Conservation (phyloP, 2,329 filamentous ascomycete species). For the Penicillium psychrosexuale region DNA sequence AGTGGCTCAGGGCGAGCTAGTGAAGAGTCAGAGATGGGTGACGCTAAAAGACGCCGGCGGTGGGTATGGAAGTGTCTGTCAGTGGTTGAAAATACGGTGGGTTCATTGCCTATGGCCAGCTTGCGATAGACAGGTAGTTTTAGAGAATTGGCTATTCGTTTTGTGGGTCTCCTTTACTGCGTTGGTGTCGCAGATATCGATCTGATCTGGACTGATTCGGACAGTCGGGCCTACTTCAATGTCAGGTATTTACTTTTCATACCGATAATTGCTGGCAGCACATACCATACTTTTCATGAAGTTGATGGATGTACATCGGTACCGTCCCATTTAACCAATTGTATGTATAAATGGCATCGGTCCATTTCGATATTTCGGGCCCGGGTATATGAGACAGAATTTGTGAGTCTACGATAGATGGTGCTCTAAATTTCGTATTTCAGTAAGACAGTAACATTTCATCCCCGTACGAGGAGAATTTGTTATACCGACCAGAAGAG, state of each 20-base stretch:
- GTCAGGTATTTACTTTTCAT: background rate
- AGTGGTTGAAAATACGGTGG: conserved; percentile 43
- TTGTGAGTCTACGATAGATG: conserved; percentile 11
- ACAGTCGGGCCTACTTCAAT: conserved; percentile 31
- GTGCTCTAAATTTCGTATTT: conserved; percentile 1
- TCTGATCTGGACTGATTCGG: conserved; percentile 25
- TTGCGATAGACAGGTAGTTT: conserved; percentile 34
- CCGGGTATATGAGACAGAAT: conserved; percentile 22
- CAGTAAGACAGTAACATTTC: background rate
- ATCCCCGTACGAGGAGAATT: background rate
- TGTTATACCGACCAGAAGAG: background rate
- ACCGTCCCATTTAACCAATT: conserved; percentile 22
- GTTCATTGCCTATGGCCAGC: conserved; percentile 14
- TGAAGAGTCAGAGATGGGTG: conserved; percentile 23
- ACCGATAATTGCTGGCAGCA: background rate
- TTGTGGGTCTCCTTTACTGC: conserved; percentile 36
- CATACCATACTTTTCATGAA: conserved; percentile 33
- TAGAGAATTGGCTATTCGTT: conserved; percentile 33
- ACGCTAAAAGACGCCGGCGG: conserved; percentile 45
- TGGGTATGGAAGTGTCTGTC: conserved; percentile 42
- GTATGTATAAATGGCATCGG: conserved; percentile 20
- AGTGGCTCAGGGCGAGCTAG: conserved; percentile 37
- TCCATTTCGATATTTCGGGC: conserved; percentile 27
- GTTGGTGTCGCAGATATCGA: conserved; percentile 41
- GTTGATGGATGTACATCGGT: conserved; percentile 23